Percentiles rank a stretch among this genome's conserved stretches.
Evolutionary conservation across 2,329 filamentous ascomycete genomes (phyloP).

Genomic region (Colletotrichum viniferum): DNA sequence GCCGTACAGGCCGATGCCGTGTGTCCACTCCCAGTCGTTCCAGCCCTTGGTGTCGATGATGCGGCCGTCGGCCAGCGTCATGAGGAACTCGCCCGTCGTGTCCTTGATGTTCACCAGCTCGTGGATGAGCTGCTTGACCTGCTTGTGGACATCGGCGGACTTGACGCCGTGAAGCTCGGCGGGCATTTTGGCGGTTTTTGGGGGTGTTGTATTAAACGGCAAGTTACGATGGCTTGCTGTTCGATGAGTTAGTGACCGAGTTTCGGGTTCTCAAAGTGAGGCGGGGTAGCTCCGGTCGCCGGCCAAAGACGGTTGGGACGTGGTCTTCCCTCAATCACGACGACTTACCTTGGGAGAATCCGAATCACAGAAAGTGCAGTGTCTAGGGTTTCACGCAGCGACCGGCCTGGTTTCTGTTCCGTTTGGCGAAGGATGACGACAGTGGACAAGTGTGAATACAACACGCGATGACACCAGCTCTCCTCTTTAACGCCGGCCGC

Average conservation of each 20-base stretch:
- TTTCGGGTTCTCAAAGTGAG: neutral
- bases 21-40: conserved; percentile 85
- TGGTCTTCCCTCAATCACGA: neutral
- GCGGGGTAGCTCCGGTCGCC: neutral
- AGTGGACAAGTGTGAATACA: neutral
- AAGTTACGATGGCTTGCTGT: neutral
- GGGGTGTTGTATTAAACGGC: neutral
- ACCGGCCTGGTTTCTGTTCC: neutral
- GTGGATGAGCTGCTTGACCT: conserved; percentile 70
- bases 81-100: conserved; percentile 73
- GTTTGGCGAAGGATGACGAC: neutral
- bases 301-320: neutral
- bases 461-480: neutral
- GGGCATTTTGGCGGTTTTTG: conserved; percentile 35
- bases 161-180: conserved; percentile 49
- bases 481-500: neutral
- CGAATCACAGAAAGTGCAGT: neutral
- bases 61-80: conserved; percentile 72
- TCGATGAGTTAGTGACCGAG: neutral
- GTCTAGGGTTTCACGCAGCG: neutral
- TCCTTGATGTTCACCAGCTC: conserved; percentile 82
- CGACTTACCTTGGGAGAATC: neutral
- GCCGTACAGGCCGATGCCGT: conserved; percentile 80
- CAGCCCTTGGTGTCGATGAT: conserved; percentile 86
- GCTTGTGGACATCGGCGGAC: conserved; percentile 51